These are phyloP conservation scores for Ascoidea asiatica DNA, from an alignment of 805 yeast genomes.

Conservation along the genomic window DNA sequence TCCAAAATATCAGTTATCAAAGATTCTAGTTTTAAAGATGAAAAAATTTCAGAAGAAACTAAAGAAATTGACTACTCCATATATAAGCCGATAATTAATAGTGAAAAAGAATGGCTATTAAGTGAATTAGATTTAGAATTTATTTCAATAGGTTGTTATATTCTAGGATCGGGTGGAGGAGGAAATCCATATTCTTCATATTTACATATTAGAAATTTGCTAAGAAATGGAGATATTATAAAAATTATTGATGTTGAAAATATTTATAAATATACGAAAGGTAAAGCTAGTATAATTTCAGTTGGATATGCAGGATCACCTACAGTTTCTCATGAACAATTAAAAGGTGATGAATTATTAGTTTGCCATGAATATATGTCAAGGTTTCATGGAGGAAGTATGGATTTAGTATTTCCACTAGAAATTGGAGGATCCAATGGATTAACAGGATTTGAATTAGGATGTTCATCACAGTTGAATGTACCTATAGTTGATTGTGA, in stretches of 20 bases:
- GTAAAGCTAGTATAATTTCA: conserved; percentile 17
- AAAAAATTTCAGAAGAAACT: conserved; percentile 1
- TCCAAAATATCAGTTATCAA: conserved; percentile 9
- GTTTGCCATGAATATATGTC: conserved; percentile 18
- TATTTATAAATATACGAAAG: conserved; percentile 14
- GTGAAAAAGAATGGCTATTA: conserved; percentile 23
- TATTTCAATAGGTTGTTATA: conserved; percentile 29
- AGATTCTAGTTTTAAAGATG: conserved; percentile 3
- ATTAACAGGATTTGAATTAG: conserved; percentile 17
- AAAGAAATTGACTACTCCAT: conserved; percentile 15
- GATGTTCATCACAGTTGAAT: conserved; percentile 15
- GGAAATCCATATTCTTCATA: conserved; percentile 30
- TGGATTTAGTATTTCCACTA: conserved; percentile 23
- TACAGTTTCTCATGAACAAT: conserved; percentile 30
- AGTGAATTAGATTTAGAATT: conserved; percentile 27
- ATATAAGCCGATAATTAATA: conserved; percentile 20
- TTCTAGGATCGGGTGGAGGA: conserved; percentile 39
- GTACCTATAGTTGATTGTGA: conserved; percentile 24
- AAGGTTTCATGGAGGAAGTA: conserved; percentile 16
- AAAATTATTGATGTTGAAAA: conserved; percentile 23
- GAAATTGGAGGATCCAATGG: conserved; percentile 36
- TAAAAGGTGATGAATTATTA: conserved; percentile 24
- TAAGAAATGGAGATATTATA: conserved; percentile 22
- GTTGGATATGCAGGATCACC: conserved; percentile 33
- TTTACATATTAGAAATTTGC: conserved; percentile 20